Base-by-base conservation (phyloP, 148 eudicot genomes). In the Agrostemma githago region DNA sequence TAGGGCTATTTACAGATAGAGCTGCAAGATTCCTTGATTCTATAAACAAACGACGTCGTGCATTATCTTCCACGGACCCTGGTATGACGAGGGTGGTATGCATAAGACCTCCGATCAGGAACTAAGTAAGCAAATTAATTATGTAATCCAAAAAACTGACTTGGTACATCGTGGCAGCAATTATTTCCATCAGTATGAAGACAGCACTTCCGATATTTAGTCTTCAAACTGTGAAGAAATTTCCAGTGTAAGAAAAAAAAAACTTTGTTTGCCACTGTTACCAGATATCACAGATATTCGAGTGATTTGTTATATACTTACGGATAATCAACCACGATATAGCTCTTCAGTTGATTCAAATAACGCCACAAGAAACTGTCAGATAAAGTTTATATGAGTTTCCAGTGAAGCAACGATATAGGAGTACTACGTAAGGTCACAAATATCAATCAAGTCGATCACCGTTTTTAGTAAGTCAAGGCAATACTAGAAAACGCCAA, bases 1-100 rank as follows among this genome's bases (percentile, higher is more conserved):
- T 74, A 21, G 9, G 14, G 6, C 12, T 41, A 15, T 75, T 62
- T 68, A 74, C 4, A 56, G 80, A 78, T 51, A 53, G 68, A 67
- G 82, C 82, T 16, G 54, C 79, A 72, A 85, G 80, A 54, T 84
- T 84, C 46, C 51, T 77, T 26, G 85, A 71, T 61, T 82, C 82
- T 72, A 1, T 77, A 40, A 6, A 65, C 51, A 80, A 34, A 6
- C 53, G 82, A 26, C 87, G 85, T 4, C 68, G 71, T 15, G 51
- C 62, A 71, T 14, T 38, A 58, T 58, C 62, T 68, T 72, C 72
- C 60, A 16, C 51, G 21, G 61, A 68, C 72, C 72, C 79, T 74
- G 51, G 4, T 48, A 48, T 16, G 37, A 72, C 68, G 40, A 65
- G 34, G 17, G 57, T 58, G 12, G 8, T 20, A 64, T 2, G 14